Evolutionary conservation across 1,284 basidiomycete species (phyloP).

Genomic region (Rhodotorula sp.): DNA sequence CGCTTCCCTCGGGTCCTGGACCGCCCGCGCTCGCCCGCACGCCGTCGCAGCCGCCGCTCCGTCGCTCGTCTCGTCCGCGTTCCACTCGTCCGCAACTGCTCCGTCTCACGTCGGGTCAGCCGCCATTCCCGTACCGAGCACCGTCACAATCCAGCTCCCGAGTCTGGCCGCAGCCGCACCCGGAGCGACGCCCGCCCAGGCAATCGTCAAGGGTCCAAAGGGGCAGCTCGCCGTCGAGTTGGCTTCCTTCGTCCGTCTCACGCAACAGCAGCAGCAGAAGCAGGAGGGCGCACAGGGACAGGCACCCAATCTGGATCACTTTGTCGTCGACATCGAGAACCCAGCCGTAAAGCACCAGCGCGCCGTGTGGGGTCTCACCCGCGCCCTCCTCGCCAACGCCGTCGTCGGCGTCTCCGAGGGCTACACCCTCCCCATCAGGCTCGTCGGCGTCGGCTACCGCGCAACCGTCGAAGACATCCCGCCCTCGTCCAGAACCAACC

Average conservation of each 20-base stretch:
- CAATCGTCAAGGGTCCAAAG: constrained; percentile 35
- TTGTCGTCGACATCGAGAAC: constrained; percentile 14
- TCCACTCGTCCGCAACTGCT: constrained; percentile 26
- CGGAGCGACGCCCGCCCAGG: constrained; percentile 3
- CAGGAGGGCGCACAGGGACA: background rate
- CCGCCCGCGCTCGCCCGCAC: background rate
- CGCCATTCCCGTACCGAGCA: constrained; percentile 69
- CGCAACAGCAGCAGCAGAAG: background rate
- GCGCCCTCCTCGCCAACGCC: constrained; percentile 85
- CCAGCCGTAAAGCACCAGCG: constrained; percentile 59
- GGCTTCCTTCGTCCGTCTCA: constrained; percentile 33
- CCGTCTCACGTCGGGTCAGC: constrained; percentile 71
- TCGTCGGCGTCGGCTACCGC: constrained; percentile 95
- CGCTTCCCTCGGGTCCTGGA: background rate
- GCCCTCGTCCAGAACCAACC: background rate
- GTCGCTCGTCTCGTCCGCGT: background rate
- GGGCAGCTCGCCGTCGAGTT: constrained; percentile 38
- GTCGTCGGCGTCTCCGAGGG: constrained; percentile 85
- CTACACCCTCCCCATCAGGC: constrained; percentile 74
- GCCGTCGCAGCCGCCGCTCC: background rate
- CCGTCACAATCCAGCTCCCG: constrained; percentile 52
- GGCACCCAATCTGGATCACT: background rate
- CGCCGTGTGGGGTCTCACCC: constrained; percentile 89
- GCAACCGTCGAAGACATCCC: constrained; percentile 84
- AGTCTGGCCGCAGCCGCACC: background rate